phyloP scores from a whole-genome alignment of 352 stramenopile species.

The Peronospora belbahrii region DNA sequence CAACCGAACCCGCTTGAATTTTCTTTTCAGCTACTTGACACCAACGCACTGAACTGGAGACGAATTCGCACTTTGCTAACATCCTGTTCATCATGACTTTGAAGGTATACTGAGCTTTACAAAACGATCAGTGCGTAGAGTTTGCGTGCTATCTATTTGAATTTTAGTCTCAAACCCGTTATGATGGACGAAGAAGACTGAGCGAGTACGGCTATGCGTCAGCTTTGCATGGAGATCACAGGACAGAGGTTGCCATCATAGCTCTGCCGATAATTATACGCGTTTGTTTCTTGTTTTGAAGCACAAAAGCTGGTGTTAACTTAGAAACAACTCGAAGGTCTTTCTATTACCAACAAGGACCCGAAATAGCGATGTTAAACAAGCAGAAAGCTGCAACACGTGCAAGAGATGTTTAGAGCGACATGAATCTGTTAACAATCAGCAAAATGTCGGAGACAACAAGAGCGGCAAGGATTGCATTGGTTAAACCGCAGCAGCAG shows the following conservation, averaged over 20 bases:
- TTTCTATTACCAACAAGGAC: constrained; percentile 17
- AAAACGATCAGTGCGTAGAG: too few relatives aligned
- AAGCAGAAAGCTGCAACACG: constrained; percentile 1
- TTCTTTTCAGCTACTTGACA: constrained; percentile 57
- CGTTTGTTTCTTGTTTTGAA: not conserved
- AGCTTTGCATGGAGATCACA: constrained; percentile 15
- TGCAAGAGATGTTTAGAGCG: not conserved
- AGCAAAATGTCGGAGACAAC: not conserved
- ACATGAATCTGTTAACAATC: not conserved
- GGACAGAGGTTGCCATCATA: constrained; percentile 8
- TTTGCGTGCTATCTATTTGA: too few relatives aligned
- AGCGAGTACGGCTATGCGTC: too few relatives aligned
- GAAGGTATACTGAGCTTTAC: too few relatives aligned
- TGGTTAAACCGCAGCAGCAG: not conserved
- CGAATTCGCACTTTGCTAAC: constrained; percentile 5
- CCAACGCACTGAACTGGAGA: constrained; percentile 18
- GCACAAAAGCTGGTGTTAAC: constrained; percentile 1
- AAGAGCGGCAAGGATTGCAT: not conserved
- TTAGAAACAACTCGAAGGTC: constrained; percentile 27
- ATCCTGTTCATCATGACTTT: too few relatives aligned
- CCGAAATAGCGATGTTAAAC: constrained; percentile 1
- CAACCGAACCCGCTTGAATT: constrained; percentile 39
- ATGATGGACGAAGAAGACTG: too few relatives aligned
- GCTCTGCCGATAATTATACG: constrained; percentile 7
- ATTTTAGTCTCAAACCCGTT: too few relatives aligned